phyloP scores from a whole-genome alignment of 345 rosid species.

The Cochlearia excelsa region DNA sequence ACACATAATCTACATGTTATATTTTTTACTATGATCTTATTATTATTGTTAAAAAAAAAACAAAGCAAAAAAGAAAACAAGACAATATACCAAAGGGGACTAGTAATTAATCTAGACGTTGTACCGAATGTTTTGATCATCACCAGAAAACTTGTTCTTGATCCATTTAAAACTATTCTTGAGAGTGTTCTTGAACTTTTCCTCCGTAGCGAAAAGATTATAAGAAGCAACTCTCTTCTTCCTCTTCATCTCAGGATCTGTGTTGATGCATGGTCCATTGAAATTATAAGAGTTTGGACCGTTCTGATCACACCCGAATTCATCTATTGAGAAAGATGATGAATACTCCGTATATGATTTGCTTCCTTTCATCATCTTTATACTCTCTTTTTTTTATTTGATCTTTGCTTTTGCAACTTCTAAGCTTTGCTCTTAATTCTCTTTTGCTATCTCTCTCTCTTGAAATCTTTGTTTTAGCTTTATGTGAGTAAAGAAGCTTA shows the following conservation, averaged over 20 bases:
- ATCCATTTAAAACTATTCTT: slow-evolving; percentile 93
- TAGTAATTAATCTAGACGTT: slow-evolving; percentile 28
- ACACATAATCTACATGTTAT: slow-evolving; percentile 32
- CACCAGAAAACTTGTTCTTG: slow-evolving; percentile 66
- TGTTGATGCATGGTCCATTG: slow-evolving; percentile 63
- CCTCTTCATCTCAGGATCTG: slow-evolving; percentile 76
- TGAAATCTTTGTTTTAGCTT: slow-evolving; percentile 19
- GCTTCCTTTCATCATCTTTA: slow-evolving; percentile 69
- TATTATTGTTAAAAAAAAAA: slow-evolving; percentile 5
- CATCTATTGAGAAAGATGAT: slow-evolving; percentile 51
- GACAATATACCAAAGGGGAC: neutral
- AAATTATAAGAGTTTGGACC: slow-evolving; percentile 59
- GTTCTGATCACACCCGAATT: slow-evolving; percentile 45
- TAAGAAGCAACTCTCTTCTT: slow-evolving; percentile 88
- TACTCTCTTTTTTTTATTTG: slow-evolving; percentile 3
- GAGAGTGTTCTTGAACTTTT: slow-evolving; percentile 67
- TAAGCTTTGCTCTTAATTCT: slow-evolving; percentile 5
- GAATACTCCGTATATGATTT: slow-evolving; percentile 71
- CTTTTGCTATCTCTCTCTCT: neutral
- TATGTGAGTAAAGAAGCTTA: slow-evolving; percentile 18
- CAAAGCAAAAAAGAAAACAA: neutral
- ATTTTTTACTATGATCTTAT: slow-evolving; percentile 5
- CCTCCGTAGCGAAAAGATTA: slow-evolving; percentile 62
- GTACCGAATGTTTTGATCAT: slow-evolving; percentile 33
- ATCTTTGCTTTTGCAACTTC: slow-evolving; percentile 8